A percentile compares a stretch with the other conserved stretches of the same genome.
phyloP scores from a whole-genome alignment of 345 rosid genomes.

The Gossypium longicalyx region DNA sequence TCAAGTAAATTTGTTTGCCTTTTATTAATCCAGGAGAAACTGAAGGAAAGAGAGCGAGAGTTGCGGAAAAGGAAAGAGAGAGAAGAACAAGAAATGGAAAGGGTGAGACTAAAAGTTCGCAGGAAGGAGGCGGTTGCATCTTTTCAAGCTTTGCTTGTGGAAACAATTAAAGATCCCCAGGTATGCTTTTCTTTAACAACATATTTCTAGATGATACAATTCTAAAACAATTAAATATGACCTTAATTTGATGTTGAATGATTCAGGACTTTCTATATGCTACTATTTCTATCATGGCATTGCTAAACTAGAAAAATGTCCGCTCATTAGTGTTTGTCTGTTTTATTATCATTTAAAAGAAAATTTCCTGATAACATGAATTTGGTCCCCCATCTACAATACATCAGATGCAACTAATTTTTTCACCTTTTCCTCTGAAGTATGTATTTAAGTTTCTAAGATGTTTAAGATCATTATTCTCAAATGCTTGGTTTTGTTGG shows the following conservation, averaged over 20 bases:
- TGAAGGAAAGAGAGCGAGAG: slow-evolving; percentile 88
- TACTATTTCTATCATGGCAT: neutral
- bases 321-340: neutral
- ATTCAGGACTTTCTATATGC: neutral
- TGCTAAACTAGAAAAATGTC: neutral
- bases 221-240: neutral
- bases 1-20: neutral
- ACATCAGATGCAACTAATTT: neutral
- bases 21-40: slow-evolving; percentile 49
- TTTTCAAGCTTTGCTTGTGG: slow-evolving; percentile 93
- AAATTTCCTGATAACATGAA: neutral
- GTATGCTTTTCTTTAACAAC: slow-evolving; percentile 27
- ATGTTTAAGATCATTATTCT: neutral
- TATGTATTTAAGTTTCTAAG: neutral
- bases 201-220: neutral
- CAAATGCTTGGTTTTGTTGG: neutral
- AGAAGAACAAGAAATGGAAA: slow-evolving; percentile 93
- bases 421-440: neutral
- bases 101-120: slow-evolving; percentile 79
- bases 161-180: slow-evolving; percentile 89
- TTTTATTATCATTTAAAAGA: neutral
- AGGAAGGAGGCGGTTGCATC: slow-evolving; percentile 87
- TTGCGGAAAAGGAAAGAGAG: slow-evolving; percentile 87
- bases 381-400: neutral
- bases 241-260: neutral